Evolutionary conservation across 345 rosid species (phyloP), one percentile per base, ranked within the genome.

Genomic region (Syzygium grande): DNA sequence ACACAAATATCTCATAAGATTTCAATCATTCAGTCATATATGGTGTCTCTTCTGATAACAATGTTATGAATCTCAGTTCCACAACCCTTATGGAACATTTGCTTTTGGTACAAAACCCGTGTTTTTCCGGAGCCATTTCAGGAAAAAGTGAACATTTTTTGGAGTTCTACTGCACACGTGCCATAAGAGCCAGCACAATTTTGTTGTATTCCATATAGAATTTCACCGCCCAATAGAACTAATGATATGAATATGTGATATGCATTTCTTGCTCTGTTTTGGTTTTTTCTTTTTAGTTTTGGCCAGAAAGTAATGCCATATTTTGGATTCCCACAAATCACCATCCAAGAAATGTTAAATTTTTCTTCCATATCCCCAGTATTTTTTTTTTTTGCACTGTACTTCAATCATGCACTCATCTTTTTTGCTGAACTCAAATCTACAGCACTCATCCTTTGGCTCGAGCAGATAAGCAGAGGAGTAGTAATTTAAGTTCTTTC

Each of bases 271-370:
- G 14, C 17, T n/a, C 17, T 27, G 0, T 59, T 23, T 11, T 3
- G 7, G 46, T n/a, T 27, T 11, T 13, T 25, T n/a, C 0, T 0
- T 61, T 61, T 0, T 34, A 61, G 34, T 27, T 61, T 61, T 0
- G 34, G 73, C 0, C 73, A 61, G 73, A 61, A 61, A 61, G 73
- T 61, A 61, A 61, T n/a, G 34, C 0, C 34, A 0, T n/a, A n/a
- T 6, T n/a, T n/a, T 16, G 73, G 73, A 61, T 61, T 19, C 73
- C 38, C 73, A 12, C 38, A 61, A 61, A 61, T n/a, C 34, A 61
- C 73, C 73, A 61, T 61, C n/a, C 14, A n/a, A 61, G 34, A 61
- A n/a, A n/a, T 61, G 73, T 59, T 27, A n/a, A 61, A 61, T n/a
- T 61, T 27, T 61, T n/a, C 38, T n/a, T 61, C 73, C 73, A 61